Conservation (phyloP, 2,329 filamentous ascomycete genomes). For the Epichloe elymi region DNA sequence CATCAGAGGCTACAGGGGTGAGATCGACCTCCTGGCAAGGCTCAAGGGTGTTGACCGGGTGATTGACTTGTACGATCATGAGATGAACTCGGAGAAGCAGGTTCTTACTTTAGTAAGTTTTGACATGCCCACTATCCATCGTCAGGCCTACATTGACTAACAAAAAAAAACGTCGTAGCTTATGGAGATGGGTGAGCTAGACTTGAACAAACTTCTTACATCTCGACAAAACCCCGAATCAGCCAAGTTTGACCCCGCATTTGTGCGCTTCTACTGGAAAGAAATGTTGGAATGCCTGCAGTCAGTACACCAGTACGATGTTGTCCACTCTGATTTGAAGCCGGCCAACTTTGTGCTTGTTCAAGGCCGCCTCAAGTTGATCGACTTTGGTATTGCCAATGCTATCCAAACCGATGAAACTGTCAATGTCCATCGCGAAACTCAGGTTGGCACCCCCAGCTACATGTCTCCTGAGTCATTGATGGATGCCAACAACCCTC, state of each 20-base stretch:
- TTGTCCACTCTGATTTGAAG: slow-evolving; percentile 94
- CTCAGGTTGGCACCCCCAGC: slow-evolving; percentile 84
- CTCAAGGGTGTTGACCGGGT: slow-evolving; percentile 78
- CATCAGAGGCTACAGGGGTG: slow-evolving; percentile 79
- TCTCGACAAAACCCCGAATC: slow-evolving; percentile 59
- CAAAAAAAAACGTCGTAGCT: slow-evolving; percentile 36
- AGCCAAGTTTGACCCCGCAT: slow-evolving; percentile 70
- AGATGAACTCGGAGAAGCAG: slow-evolving; percentile 86
- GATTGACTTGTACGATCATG: slow-evolving; percentile 80
- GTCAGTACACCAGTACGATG: slow-evolving; percentile 76
- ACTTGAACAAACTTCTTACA: slow-evolving; percentile 75
- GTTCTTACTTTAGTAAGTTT: slow-evolving; percentile 65
- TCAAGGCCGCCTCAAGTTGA: slow-evolving; percentile 80
- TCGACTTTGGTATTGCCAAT: slow-evolving; percentile 97
- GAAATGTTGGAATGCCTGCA: slow-evolving; percentile 96
- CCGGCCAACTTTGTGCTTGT: slow-evolving; percentile 95
- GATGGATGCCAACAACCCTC: slow-evolving; percentile 65
- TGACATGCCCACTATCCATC: neutral
- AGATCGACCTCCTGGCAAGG: slow-evolving; percentile 81
- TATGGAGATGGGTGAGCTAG: slow-evolving; percentile 94
- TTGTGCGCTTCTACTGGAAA: slow-evolving; percentile 97
- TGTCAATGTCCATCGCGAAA: slow-evolving; percentile 92
- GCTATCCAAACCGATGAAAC: slow-evolving; percentile 93
- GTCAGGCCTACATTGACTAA: neutral
- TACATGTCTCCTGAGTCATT: slow-evolving; percentile 97